These are phyloP conservation scores for Xylariaceae sp. DNA, from an alignment of 2,329 filamentous ascomycete genomes.

Conservation along the genomic window DNA sequence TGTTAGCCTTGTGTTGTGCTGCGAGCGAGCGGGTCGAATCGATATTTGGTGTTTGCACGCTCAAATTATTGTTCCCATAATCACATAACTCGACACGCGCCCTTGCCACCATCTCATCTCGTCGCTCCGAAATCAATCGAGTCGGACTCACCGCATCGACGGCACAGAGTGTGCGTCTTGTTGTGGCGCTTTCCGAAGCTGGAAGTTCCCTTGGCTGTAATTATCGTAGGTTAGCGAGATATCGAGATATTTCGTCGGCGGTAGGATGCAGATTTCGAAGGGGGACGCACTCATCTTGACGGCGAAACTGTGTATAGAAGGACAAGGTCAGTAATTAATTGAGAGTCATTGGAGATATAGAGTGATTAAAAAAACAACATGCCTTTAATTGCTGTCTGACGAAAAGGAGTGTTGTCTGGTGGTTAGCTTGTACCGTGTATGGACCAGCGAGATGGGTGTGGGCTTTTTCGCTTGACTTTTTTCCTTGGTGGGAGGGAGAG, in stretches of 20 bases:
- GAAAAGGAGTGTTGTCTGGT: slow-evolving; percentile 21
- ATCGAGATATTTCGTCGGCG: slow-evolving; percentile 9
- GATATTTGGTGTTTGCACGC: slow-evolving; percentile 6
- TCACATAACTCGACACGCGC: too few relatives aligned
- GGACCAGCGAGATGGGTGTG: slow-evolving; percentile 16
- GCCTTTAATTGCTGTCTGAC: slow-evolving; percentile 26
- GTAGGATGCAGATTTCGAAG: slow-evolving; percentile 11
- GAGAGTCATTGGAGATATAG: too few relatives aligned
- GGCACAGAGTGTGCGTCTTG: slow-evolving; percentile 97
- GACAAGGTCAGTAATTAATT: slow-evolving; percentile 18
- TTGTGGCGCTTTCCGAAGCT: slow-evolving; percentile 67
- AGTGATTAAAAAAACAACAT: slow-evolving; percentile 9
- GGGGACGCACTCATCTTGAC: slow-evolving; percentile 34
- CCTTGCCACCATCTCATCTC: slow-evolving; percentile 3
- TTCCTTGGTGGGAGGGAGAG: slow-evolving; percentile 28
- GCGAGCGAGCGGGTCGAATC: neutral
- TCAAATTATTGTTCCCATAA: too few relatives aligned
- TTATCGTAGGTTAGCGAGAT: slow-evolving; percentile 27
- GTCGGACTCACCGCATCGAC: slow-evolving; percentile 83
- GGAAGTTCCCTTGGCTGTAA: slow-evolving; percentile 36
- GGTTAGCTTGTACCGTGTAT: slow-evolving; percentile 21
- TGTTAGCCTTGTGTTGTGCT: slow-evolving; percentile 3
- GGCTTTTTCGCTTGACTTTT: slow-evolving; percentile 27
- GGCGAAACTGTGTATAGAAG: slow-evolving; percentile 22
- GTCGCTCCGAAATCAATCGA: slow-evolving; percentile 1